A percentile compares a stretch with the other conserved stretches of the same genome.
phyloP scores from a whole-genome alignment of 805 yeast genomes.

The Metschnikowia continentalis region DNA sequence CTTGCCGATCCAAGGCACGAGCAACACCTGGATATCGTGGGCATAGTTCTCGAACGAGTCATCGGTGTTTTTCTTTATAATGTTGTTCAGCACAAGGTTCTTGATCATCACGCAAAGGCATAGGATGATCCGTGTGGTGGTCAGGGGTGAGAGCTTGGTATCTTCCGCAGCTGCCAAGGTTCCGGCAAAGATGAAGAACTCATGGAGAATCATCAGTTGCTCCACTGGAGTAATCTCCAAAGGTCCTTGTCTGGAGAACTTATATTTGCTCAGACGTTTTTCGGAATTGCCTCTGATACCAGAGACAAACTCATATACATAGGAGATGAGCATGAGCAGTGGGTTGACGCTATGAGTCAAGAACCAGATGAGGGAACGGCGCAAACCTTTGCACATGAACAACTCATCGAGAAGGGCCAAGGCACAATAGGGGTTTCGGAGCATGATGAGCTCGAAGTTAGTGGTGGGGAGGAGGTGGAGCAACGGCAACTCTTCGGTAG shows the following conservation, averaged over 20 bases:
- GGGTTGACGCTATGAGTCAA: constrained; percentile 55
- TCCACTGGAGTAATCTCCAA: constrained; percentile 56
- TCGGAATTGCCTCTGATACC: constrained; percentile 50
- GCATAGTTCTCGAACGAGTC: constrained; percentile 47
- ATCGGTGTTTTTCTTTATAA: constrained; percentile 34
- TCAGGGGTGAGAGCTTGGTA: constrained; percentile 7
- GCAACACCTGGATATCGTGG: constrained; percentile 55
- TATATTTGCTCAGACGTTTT: constrained; percentile 21
- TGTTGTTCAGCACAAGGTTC: constrained; percentile 43
- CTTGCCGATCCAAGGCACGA: constrained; percentile 62
- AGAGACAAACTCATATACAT: constrained; percentile 56
- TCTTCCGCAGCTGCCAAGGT: constrained; percentile 31
- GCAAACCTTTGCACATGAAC: constrained; percentile 61
- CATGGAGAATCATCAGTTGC: constrained; percentile 63
- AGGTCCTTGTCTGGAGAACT: constrained; percentile 55
- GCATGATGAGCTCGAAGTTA: constrained; percentile 49
- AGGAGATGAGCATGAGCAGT: constrained; percentile 54
- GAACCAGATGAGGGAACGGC: constrained; percentile 64
- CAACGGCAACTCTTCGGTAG: constrained; percentile 26
- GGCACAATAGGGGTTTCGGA: constrained; percentile 48
- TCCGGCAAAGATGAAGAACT: constrained; percentile 53
- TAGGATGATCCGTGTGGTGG: constrained; percentile 37
- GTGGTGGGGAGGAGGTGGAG: constrained; percentile 31
- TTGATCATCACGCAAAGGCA: constrained; percentile 61
- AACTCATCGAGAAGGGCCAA: constrained; percentile 63